Conservation (phyloP, 176 grass and related monocot genomes). For the Pontederia crassipes region DNA sequence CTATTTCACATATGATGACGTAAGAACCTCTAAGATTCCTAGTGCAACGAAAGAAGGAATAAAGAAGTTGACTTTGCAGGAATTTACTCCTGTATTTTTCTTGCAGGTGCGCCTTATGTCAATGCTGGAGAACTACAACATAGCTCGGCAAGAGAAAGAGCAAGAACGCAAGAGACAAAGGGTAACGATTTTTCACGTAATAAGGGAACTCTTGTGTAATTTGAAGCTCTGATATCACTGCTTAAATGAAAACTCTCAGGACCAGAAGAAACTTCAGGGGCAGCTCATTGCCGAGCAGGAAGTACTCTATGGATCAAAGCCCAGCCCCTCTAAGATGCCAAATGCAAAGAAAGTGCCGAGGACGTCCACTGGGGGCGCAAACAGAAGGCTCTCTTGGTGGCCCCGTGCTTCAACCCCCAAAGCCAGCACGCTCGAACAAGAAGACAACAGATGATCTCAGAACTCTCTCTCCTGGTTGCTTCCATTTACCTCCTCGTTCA, state of each 20-base stretch:
- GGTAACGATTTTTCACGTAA: conserved; percentile 27
- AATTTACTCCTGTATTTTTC: not conserved
- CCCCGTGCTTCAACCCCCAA: conserved; percentile 31
- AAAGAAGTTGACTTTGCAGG: too few species aligned
- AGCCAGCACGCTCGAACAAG: conserved; percentile 42
- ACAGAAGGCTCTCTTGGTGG: conserved; percentile 39
- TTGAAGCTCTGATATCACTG: too few species aligned
- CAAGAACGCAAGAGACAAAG: conserved; percentile 58
- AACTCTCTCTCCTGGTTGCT: conserved; percentile 44
- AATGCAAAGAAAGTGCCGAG: conserved; percentile 7
- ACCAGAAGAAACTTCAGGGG: conserved; percentile 19
- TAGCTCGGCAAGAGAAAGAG: conserved; percentile 60
- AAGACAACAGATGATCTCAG: conserved; percentile 21
- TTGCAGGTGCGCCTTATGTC: conserved; percentile 50
- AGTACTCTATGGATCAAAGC: conserved; percentile 3
- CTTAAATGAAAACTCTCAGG: not conserved
- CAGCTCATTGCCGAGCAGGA: conserved; percentile 17
- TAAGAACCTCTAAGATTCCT: conserved; percentile 20
- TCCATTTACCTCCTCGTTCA: not conserved
- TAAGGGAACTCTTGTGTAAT: not conserved
- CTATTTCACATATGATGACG: conserved; percentile 55
- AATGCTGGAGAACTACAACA: conserved; percentile 62
- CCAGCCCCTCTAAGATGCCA: conserved; percentile 1
- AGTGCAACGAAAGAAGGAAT: not conserved
- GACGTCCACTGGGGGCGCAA: not conserved